Evolutionary conservation across 768 basidiomycete genomes (phyloP).

Genomic region (Leucosporidium creatinivorum): DNA sequence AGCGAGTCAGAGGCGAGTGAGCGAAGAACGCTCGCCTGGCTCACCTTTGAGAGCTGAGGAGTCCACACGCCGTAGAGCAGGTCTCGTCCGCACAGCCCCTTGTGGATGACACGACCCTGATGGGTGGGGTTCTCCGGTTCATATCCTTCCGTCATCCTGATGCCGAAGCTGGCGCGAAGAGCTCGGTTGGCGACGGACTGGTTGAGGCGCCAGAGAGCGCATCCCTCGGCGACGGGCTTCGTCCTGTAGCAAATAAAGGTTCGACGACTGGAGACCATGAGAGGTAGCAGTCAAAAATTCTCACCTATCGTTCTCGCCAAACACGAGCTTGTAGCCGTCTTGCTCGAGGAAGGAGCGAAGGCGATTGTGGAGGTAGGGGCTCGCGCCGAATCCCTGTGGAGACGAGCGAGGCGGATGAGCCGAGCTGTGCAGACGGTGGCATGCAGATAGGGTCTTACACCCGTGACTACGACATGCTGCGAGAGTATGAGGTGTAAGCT

Average conservation of each 20-base stretch:
- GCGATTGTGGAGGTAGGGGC: not conserved
- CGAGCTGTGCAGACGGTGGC: too few relatives aligned
- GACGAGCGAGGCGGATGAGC: not conserved
- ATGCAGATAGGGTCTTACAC: not conserved
- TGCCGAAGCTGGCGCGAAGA: not conserved
- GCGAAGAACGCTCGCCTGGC: not conserved
- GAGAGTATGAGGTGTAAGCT: too few relatives aligned
- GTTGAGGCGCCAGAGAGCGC: not conserved
- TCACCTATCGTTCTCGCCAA: not conserved
- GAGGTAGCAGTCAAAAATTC: too few relatives aligned
- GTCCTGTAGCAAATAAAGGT: not conserved
- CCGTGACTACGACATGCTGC: not conserved
- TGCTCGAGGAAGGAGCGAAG: not conserved
- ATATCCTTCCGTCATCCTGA: not conserved
- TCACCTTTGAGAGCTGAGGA: not conserved
- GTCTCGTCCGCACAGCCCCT: not conserved
- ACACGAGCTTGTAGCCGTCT: not conserved
- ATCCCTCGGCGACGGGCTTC: not conserved
- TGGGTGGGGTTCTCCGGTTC: not conserved
- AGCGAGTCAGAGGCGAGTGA: not conserved
- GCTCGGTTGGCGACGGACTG: not conserved
- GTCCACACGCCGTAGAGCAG: not conserved
- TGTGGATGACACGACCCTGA: not conserved
- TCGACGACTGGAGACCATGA: too few relatives aligned
- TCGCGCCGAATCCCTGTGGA: not conserved